A percentile compares a stretch with the other conserved stretches of the same genome.
Conservation (phyloP, 129 eudicot genomes). For the Arctium minus region DNA sequence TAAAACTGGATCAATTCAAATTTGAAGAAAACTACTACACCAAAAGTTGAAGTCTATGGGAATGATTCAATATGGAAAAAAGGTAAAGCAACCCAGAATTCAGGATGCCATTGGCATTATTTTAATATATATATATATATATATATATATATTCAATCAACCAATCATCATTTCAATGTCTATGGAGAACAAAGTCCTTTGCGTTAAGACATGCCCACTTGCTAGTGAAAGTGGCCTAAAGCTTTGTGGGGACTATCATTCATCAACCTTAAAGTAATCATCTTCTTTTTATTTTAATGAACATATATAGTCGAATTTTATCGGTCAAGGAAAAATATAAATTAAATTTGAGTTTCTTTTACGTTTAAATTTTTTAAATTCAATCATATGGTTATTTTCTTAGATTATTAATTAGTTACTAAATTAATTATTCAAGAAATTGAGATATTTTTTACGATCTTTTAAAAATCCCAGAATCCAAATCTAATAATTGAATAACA, state of each 20-base stretch:
- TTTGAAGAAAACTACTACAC: neutral
- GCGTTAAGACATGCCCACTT: slow-evolving; percentile 43
- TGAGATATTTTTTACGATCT: neutral
- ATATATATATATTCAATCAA: slow-evolving; percentile 20
- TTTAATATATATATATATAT: neutral
- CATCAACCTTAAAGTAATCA: slow-evolving; percentile 25
- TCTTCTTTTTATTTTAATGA: neutral
- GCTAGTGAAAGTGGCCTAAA: slow-evolving; percentile 23
- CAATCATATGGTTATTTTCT: neutral
- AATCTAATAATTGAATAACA: neutral
- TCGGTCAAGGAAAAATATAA: neutral
- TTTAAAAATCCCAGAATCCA: neutral
- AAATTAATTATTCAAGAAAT: neutral
- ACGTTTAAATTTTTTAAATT: neutral
- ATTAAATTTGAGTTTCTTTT: neutral
- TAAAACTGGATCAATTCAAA: neutral
- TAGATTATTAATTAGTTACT: neutral
- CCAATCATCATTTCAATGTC: slow-evolving; percentile 18
- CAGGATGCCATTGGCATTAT: slow-evolving; percentile 25
- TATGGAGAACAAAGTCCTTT: slow-evolving; percentile 34
- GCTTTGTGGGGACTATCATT: slow-evolving; percentile 45
- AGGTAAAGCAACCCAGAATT: slow-evolving; percentile 15
- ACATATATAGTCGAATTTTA: neutral
- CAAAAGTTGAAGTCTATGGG: neutral
- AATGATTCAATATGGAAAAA: neutral